phyloP scores from a whole-genome alignment of 805 yeast genomes.

The Ogataea zsoltii region DNA sequence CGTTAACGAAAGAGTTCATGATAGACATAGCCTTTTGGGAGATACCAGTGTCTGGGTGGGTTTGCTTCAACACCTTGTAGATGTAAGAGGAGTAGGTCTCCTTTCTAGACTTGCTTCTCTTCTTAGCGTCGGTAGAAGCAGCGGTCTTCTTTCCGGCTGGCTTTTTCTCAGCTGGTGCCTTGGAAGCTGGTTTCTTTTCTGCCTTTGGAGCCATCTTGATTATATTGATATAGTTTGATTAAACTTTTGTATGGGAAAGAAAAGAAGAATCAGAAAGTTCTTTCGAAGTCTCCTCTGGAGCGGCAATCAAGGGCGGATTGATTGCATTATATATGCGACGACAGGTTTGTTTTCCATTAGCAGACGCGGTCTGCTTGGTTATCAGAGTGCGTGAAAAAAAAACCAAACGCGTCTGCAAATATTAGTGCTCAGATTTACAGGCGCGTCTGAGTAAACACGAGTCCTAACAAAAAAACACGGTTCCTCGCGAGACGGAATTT shows the following conservation, averaged over 20 bases:
- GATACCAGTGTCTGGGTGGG: conserved; percentile 99
- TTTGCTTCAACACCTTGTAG: conserved; percentile 97
- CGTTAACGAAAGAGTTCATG: conserved; percentile 97
- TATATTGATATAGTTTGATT: not conserved
- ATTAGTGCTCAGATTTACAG: conserved; percentile 4
- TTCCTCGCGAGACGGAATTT: not conserved
- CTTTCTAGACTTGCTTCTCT: conserved; percentile 94
- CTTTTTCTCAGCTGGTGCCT: conserved; percentile 96
- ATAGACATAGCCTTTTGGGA: conserved; percentile 98
- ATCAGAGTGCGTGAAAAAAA: no score
- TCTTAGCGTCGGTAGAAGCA: conserved; percentile 77
- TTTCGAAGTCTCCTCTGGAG: not conserved
- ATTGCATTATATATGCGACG: conserved; percentile 4
- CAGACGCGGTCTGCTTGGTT: no score
- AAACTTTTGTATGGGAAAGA: conserved; percentile 9
- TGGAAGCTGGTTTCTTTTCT: conserved; percentile 77
- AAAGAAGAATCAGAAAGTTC: not conserved
- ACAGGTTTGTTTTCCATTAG: not conserved
- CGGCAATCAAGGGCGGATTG: not conserved
- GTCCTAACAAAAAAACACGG: conserved; percentile 3
- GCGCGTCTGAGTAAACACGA: conserved; percentile 9
- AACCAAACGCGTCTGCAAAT: not conserved
- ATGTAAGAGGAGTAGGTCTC: conserved; percentile 98
- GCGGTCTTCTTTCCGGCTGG: conserved; percentile 91
- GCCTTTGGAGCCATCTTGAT: conserved; percentile 64